Percentiles rank a stretch among this genome's conserved stretches.
Evolutionary conservation across 345 rosid genomes (phyloP).

Genomic region (Heritiera littoralis): DNA sequence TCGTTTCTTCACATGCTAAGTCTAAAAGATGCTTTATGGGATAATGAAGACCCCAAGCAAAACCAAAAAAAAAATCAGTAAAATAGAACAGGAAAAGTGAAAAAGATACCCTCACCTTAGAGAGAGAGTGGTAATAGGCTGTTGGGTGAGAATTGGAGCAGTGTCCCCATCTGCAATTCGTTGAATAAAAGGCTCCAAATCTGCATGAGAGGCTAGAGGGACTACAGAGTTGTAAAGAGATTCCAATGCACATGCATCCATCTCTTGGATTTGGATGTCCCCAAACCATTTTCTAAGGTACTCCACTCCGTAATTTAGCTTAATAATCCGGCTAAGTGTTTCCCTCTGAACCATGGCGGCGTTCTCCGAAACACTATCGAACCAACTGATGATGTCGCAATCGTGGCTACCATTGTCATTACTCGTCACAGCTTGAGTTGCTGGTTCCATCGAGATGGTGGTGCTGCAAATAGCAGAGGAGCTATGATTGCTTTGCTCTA

Average conservation of each 20-base stretch:
- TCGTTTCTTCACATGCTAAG: neutral
- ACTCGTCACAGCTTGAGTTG: constrained; percentile 3
- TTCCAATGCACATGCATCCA: constrained; percentile 66
- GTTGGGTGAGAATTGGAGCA: constrained; percentile 68
- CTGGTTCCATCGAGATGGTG: constrained; percentile 5
- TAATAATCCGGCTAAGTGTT: constrained; percentile 72
- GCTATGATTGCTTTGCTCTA: neutral
- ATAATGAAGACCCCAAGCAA: neutral
- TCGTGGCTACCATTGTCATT: constrained; percentile 9
- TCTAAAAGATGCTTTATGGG: constrained; percentile 7
- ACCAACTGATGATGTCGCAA: constrained; percentile 62
- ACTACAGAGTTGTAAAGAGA: constrained; percentile 64
- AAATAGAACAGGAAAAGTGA: neutral
- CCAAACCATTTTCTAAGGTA: constrained; percentile 64
- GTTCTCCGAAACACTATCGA: constrained; percentile 52
- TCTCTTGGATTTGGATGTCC: constrained; percentile 38
- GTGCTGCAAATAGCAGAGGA: neutral
- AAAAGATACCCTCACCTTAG: constrained; percentile 51
- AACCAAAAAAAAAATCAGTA: neutral
- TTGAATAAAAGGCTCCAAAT: constrained; percentile 74
- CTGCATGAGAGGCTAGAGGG: constrained; percentile 84
- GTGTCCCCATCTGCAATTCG: constrained; percentile 89
- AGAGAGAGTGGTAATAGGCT: constrained; percentile 66
- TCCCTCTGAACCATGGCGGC: constrained; percentile 59
- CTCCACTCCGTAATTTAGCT: constrained; percentile 58